These are phyloP conservation scores for Hemisphaericaspora lyxosophila DNA, from an alignment of 1,139 yeast species.

Conservation along the genomic window DNA sequence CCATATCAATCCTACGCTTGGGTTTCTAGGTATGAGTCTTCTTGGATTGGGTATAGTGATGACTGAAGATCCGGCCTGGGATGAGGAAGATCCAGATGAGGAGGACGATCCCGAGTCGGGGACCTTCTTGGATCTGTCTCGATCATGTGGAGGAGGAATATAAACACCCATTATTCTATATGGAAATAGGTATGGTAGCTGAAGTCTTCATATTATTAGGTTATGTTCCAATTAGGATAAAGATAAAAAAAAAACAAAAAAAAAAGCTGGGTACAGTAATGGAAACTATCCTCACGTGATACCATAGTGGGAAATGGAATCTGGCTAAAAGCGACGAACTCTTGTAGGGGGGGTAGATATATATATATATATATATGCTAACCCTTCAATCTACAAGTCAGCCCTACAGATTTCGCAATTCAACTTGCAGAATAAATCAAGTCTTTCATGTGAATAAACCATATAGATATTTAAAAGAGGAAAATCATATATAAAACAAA, in stretches of 20 bases:
- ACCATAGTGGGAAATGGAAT: too few species aligned
- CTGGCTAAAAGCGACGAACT: too few species aligned
- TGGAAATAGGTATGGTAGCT: too few species aligned
- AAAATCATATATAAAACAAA: background rate
- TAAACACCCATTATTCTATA: constrained; percentile 34
- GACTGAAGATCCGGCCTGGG: constrained; percentile 16
- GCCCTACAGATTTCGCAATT: too few species aligned
- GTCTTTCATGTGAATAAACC: constrained; percentile 2
- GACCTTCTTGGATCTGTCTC: constrained; percentile 11
- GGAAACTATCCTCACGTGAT: too few species aligned
- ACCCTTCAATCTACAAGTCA: too few species aligned
- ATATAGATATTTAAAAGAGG: background rate
- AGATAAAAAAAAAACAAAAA: background rate
- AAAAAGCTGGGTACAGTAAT: too few species aligned
- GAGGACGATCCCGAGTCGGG: constrained; percentile 8
- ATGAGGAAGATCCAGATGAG: constrained; percentile 10
- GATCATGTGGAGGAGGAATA: constrained; percentile 29
- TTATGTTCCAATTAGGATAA: constrained; percentile 1
- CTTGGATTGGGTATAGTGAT: constrained; percentile 25
- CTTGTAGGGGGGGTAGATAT: too few species aligned
- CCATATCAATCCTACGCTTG: constrained; percentile 60
- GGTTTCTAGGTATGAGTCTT: constrained; percentile 36
- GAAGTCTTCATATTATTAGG: too few species aligned
- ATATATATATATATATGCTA: too few species aligned
- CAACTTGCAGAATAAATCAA: background rate